Base-by-base conservation (phyloP, 768 basidiomycete species). In the Lentinula aciculospora region DNA sequence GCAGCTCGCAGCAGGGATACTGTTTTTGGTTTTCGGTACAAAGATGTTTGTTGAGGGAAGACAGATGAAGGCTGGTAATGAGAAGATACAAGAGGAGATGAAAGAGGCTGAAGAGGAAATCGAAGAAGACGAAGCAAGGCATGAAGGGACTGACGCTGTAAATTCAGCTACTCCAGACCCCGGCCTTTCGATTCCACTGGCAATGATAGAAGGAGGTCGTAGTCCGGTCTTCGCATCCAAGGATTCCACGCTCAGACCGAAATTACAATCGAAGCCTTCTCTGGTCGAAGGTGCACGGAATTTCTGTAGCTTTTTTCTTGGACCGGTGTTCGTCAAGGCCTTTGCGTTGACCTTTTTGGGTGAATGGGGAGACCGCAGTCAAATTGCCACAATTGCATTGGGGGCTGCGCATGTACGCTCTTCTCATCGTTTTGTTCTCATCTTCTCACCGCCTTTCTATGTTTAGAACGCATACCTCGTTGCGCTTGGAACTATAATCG, bases 311-410 rank as follows among this genome's bases (percentile, higher is more conserved):
- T 73, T 94, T 17, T 71, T 95, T 62, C 73, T 98, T 19, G 94
- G 92, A 0, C 96, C 96, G 0, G 92, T 97, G 1, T 96, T 98
- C 66, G 94, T 94, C 2, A 94, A 99, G 71, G 85, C 93, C 0
- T 98, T 99, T 66, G 75, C 96, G 31, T 77, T 99, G 59, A 98
- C 96, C 0, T 98, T 98, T 72, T 77, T 99, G n/a, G 97, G 95
- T 9, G 97, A 99, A 73, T 98, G 97, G 97, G 96, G 97, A 0
- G 97, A 98, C 73, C 75, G 96, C 54, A 96, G 93, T 66, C 96
- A 99, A 74, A 93, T 98, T 64, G 89, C 97, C 1, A 98, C 97
- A 2, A 96, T 98, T 61, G 95, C 93, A 4, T 76, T 98, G 53
- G 96, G 91, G 2, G 95, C 95, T 23, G 92, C 95, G 21, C 94